Base-by-base conservation (phyloP, 1,139 yeast genomes). In the Yamadazyma diospyri region DNA sequence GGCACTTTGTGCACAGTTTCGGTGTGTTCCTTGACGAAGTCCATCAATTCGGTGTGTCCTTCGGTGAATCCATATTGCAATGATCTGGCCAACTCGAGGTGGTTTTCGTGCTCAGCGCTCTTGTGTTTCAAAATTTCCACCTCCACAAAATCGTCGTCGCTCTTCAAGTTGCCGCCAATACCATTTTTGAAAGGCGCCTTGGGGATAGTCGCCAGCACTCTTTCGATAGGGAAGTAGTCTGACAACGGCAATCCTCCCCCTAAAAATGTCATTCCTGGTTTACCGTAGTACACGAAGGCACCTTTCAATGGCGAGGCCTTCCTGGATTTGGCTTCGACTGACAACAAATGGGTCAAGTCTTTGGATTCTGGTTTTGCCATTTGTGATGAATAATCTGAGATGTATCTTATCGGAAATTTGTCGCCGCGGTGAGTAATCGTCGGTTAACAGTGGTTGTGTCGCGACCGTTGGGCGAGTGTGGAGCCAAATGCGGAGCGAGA, bases 241-340 rank as follows among this genome's bases (percentile, higher is more conserved):
- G 96, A 67, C 51, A 86, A 64, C 13, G 98, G 98, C 48, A 92
- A 74, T 5, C 98, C 98, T 45, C 98, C 98, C 35, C 97, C 98
- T 41, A 92, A 76, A 53, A 88, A 88, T 36, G 89, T 79, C 55
- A 92, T 70, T 33, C 81, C 78, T 27, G 95, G 95, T 45, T 76
- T 72, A 29, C 69, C 67, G 54, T 68, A 83, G 64, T 82, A 83
- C 55, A 77, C 78, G 69, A 88, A 85, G 14, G 95, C 94, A 29
- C 77, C 65, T 64, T 92, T 92, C 59, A 92, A 72, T 11, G 87
- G 82, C 12, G 97, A 87, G 21, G 83, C 76, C 37, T 72, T 67
- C 64, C 98, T 84, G 16, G 81, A 63, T 44, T 70, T 71, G 29
- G 97, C 78, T 63, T 92, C 97, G 6, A 63, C 76, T 14, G 96